Percentiles rank a stretch among this genome's conserved stretches.
Conservation (phyloP, 1,284 basidiomycete species). For the Fomes fomentarius region DNA sequence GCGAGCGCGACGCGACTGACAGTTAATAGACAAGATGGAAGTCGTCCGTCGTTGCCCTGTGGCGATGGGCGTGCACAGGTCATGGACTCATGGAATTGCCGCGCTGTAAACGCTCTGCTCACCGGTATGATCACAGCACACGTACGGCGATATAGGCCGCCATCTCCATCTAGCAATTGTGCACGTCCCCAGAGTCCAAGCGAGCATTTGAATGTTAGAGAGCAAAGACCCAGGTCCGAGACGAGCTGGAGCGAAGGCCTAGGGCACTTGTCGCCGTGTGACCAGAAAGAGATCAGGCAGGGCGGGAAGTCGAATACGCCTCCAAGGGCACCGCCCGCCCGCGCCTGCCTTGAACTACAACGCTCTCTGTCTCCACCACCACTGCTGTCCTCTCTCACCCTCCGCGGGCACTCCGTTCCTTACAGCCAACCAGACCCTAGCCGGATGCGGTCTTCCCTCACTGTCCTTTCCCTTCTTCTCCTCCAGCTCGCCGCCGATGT, state of each 20-base stretch:
- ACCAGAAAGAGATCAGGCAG: background rate
- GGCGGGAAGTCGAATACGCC: background rate
- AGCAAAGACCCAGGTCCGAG: background rate
- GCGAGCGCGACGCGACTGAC: background rate
- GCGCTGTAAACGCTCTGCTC: background rate
- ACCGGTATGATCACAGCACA: no score
- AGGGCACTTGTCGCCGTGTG: background rate
- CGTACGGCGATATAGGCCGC: no score
- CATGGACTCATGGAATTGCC: background rate
- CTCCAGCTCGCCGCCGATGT: conserved; percentile 39
- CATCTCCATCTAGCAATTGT: no score
- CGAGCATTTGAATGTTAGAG: no score
- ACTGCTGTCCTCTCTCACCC: conserved; percentile 8
- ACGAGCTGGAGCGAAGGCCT: no score
- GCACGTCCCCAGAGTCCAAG: background rate
- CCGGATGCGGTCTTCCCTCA: conserved; percentile 51
- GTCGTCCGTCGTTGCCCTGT: conserved; percentile 6
- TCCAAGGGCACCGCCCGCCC: conserved; percentile 8
- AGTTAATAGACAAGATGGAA: background rate
- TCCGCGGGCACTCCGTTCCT: conserved; percentile 26
- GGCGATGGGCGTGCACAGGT: conserved; percentile 11
- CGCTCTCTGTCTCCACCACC: conserved; percentile 16
- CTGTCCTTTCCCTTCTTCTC: conserved; percentile 49
- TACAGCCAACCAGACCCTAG: conserved; percentile 13
- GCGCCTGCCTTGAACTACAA: background rate